These are phyloP conservation scores for Notholithocarpus densiflorus DNA, from an alignment of 306 rosid species.

Conservation along the genomic window DNA sequence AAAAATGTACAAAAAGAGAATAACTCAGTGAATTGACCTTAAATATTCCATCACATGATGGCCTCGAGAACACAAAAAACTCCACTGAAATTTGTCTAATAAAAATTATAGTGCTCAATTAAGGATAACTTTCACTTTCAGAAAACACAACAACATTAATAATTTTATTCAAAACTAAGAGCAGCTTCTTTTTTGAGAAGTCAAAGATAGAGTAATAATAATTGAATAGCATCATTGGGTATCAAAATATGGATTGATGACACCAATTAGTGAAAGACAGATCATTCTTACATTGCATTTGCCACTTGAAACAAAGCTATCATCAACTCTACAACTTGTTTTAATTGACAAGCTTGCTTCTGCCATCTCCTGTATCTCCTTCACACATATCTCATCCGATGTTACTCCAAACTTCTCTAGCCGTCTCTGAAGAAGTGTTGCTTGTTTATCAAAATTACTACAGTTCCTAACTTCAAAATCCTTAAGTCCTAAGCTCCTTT, in stretches of 20 bases:
- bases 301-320: conserved; percentile 48
- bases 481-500: conserved; percentile 44
- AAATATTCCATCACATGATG: neutral
- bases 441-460: conserved; percentile 64
- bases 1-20: neutral
- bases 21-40: neutral
- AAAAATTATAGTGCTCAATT: neutral
- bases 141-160: neutral
- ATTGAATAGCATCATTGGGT: neutral
- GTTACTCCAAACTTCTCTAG: conserved; percentile 56
- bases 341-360: conserved; percentile 50
- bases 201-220: neutral
- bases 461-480: conserved; percentile 25
- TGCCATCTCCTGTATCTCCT: conserved; percentile 61
- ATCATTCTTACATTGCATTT: conserved; percentile 56
- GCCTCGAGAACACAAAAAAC: neutral
- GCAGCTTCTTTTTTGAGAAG: neutral
- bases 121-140: neutral
- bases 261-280: neutral
- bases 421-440: conserved; percentile 46
- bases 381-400: conserved; percentile 47
- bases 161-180: neutral
- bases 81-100: neutral
- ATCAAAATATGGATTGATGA: neutral
- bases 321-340: conserved; percentile 33